Evolutionary conservation across 495 filamentous ascomycete species (phyloP).

Genomic region (Immersiella caudata): DNA sequence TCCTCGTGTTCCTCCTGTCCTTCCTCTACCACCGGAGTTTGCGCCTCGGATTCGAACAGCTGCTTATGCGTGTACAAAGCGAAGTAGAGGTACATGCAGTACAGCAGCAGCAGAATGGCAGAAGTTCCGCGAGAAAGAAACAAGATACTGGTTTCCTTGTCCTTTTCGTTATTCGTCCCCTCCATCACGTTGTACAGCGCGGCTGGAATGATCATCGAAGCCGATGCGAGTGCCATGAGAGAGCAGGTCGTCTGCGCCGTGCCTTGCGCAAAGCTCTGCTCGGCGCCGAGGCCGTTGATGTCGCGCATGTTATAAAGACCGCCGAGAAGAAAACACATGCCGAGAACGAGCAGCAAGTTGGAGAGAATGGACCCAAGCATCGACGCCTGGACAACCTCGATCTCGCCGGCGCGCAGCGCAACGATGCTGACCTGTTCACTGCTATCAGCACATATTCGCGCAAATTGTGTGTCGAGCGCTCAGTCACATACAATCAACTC

Average conservation of each 20-base stretch:
- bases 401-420: conserved; percentile 80
- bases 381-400: conserved; percentile 93
- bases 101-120: conserved; percentile 85
- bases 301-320: conserved; percentile 64
- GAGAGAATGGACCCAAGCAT: conserved; percentile 98
- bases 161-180: conserved; percentile 24
- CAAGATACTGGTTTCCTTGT: conserved; percentile 68
- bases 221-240: conserved; percentile 87
- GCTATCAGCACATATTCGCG: conserved; percentile 25
- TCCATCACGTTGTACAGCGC: conserved; percentile 57
- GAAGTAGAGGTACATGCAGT: conserved; percentile 89
- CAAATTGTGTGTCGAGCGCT: conserved; percentile 23
- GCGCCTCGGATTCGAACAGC: conserved; percentile 72
- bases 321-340: conserved; percentile 94
- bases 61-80: conserved; percentile 80
- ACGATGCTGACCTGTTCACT: conserved; percentile 82
- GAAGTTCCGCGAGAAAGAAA: conserved; percentile 87
- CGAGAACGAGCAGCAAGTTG: conserved; percentile 91
- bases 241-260: conserved; percentile 96
- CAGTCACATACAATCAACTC: conserved; percentile 80
- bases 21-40: conserved; percentile 31
- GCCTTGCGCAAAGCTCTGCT: conserved; percentile 81
- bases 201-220: conserved; percentile 92
- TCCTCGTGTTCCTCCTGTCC: conserved; percentile 54
- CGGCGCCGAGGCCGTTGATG: conserved; percentile 45